These are phyloP conservation scores for Allomyces javanicus DNA, from an alignment of 192 early-diverging fungal species.

Conservation along the genomic window DNA sequence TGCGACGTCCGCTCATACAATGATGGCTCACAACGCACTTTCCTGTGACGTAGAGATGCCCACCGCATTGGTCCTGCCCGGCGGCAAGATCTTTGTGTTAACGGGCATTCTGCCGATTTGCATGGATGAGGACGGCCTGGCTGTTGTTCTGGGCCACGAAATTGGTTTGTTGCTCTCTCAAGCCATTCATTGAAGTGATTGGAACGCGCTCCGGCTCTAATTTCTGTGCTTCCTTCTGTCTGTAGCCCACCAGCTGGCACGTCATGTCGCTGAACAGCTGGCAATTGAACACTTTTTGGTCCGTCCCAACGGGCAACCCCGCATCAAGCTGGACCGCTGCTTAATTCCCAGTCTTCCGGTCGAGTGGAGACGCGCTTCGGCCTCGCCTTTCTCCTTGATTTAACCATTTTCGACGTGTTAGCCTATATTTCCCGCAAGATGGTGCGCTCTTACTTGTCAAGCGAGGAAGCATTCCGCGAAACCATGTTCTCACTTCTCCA, in stretches of 20 bases:
- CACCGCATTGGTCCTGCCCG: constrained; percentile 91
- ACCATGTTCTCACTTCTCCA: not conserved
- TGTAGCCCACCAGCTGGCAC: constrained; percentile 61
- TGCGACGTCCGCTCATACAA: too few relatives aligned
- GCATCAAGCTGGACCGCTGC: too few relatives aligned
- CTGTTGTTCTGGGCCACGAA: constrained; percentile 86
- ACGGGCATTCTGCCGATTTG: constrained; percentile 74
- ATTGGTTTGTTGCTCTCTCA: constrained; percentile 13
- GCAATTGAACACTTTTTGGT: constrained; percentile 33
- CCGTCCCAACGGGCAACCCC: constrained; percentile 7
- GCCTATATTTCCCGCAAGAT: not conserved
- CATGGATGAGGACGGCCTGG: constrained; percentile 65
- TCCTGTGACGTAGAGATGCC: constrained; percentile 16
- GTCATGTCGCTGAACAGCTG: constrained; percentile 73
- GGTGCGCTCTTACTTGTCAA: too few relatives aligned
- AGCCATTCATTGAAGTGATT: constrained; percentile 4
- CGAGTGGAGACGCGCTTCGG: too few relatives aligned
- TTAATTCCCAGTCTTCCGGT: too few relatives aligned
- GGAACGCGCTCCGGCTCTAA: too few relatives aligned
- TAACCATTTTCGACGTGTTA: constrained; percentile 50
- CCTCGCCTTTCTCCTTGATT: constrained; percentile 32
- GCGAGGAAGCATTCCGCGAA: not conserved
- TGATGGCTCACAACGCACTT: too few relatives aligned
- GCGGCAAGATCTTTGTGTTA: constrained; percentile 93
- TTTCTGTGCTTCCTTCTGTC: too few relatives aligned